Base-by-base conservation (phyloP, 2,329 filamentous ascomycete species). In the Xylariomycetidae sp. region DNA sequence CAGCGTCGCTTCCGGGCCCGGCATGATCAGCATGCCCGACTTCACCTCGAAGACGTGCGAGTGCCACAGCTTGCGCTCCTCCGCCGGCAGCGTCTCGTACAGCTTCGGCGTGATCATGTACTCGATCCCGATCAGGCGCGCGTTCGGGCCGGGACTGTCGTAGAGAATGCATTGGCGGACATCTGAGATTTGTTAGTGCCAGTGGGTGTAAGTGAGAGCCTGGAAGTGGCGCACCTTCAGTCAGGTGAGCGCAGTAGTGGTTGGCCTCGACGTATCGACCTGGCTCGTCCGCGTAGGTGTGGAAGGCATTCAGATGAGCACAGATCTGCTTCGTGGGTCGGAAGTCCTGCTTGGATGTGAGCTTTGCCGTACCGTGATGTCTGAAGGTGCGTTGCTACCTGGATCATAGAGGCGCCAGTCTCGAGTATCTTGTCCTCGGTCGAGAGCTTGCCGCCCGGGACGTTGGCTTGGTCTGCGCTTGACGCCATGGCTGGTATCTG, bases 111-210 rank as follows among this genome's bases (percentile, higher is more conserved):
- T 79, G 48, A 94, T 79, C 85, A 92, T 89, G 65, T 93, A 93
- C 57, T 94, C 87, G 48, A 93, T 72, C 7, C 86, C 87, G 40
- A 94, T 85, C 13, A 94, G 72, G 0, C 82, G 74, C 0, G 85
- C 85, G 17, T 75, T 72, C 6, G 74, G 67, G 1, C 69, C 66
- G 0, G 79, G 70, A 0, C 76, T 74, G 59, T 93, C 86, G 63
- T 92, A 94, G 41, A 94, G 73, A 19, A 94, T 74, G 56, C 87
- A 93, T 65, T 94, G 86, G 4, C 87, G 75, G 36, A 93, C 70
- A 42, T 92, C 85, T 65, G 54, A 39, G 20, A 5, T 10, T 5
- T 16, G 27, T 39, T 20, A 38, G 35, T 28, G 14, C 10, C 15
- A 20, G n/a, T 28, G 23, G 3, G 23, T 19, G 19, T 2, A 7